These are phyloP conservation scores for Begonia masoniana DNA, from an alignment of 306 rosid species.

Conservation along the genomic window DNA sequence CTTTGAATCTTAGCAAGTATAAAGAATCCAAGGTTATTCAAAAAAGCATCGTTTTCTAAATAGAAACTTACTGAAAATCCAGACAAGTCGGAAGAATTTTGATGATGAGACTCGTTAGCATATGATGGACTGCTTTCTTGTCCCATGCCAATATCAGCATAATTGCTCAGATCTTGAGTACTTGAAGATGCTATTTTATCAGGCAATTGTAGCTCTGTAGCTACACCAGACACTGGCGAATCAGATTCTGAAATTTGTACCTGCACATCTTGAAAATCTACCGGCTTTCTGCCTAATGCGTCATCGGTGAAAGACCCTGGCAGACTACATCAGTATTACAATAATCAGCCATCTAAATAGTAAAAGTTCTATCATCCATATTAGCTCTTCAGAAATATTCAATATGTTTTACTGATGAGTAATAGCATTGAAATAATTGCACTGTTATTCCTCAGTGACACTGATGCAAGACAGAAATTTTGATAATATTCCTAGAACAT, in stretches of 20 bases:
- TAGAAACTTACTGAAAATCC: constrained; percentile 71
- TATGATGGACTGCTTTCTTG: constrained; percentile 52
- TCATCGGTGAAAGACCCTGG: constrained; percentile 47
- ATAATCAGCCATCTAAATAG: not conserved
- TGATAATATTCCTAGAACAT: too few species aligned
- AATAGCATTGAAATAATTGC: too few species aligned
- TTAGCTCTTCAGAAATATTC: too few species aligned
- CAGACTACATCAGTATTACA: constrained; percentile 29
- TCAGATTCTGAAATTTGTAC: constrained; percentile 38
- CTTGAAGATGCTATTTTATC: constrained; percentile 53
- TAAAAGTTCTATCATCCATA: too few species aligned
- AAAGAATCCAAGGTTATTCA: too few species aligned
- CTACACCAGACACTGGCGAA: constrained; percentile 46
- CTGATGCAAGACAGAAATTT: too few species aligned
- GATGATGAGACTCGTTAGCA: constrained; percentile 52
- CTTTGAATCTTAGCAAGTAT: too few species aligned
- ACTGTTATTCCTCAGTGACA: too few species aligned
- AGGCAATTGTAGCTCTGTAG: constrained; percentile 50
- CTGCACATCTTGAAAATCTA: constrained; percentile 41
- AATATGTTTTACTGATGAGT: too few species aligned
- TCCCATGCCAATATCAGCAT: constrained; percentile 59
- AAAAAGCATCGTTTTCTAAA: not conserved
- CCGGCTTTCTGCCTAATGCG: constrained; percentile 42
- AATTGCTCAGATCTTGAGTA: constrained; percentile 51
- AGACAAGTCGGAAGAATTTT: constrained; percentile 63